These are phyloP conservation scores for Astraeus odoratus DNA, from an alignment of 768 basidiomycete genomes.

Conservation along the genomic window DNA sequence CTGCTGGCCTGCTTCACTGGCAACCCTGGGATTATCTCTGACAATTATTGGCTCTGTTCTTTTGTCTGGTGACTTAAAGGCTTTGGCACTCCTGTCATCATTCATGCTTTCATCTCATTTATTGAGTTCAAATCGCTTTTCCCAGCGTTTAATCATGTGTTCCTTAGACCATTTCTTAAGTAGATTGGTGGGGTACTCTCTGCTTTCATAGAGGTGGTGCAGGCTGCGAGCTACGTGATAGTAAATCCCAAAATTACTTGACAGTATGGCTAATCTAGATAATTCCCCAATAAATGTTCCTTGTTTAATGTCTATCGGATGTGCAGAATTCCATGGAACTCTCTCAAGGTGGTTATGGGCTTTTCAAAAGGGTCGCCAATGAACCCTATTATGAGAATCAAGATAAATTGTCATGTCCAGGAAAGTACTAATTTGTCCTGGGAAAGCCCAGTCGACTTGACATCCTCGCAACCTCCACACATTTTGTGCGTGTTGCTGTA, in stretches of 20 bases:
- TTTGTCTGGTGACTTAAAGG: no score
- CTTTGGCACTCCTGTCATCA: no score
- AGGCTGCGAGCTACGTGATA: neutral
- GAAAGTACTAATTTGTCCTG: neutral
- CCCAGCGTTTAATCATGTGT: neutral
- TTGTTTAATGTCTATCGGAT: conserved; percentile 12
- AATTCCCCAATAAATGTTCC: conserved; percentile 10
- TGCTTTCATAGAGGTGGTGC: neutral
- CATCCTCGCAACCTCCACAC: neutral
- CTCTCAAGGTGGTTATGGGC: conserved; percentile 10
- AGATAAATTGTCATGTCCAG: conserved; percentile 11
- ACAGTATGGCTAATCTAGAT: conserved; percentile 3
- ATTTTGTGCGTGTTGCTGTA: neutral
- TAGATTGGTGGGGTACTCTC: neutral
- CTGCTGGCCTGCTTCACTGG: no score
- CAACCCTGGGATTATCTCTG: no score
- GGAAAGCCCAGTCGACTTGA: conserved; percentile 1
- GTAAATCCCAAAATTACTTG: neutral
- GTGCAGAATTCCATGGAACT: conserved; percentile 10
- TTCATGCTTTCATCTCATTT: neutral
- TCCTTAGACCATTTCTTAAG: neutral
- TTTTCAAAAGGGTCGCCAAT: conserved; percentile 9
- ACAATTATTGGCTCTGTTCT: no score
- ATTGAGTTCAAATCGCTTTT: neutral
- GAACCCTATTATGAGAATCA: neutral